These are phyloP conservation scores for bread wheat (Triticum aestivum) DNA, from an alignment of 176 grass and related monocot species.

Conservation along the genomic window IWGSC_CS_RefSeq_v2.1 NC_057813.1:488616265-488616764, in stretches of 20 bases:
- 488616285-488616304: neutral
- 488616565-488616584: conserved; percentile 12
- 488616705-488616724: no score
- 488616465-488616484: neutral
- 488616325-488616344: conserved; percentile 99
- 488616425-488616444: conserved; percentile 88
- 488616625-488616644: neutral
- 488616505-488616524: neutral
- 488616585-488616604: neutral
- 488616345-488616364: conserved; percentile 99
- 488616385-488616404: conserved; percentile 99
- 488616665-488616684: no score
- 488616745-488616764: no score
- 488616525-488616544: neutral
- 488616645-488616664: neutral
- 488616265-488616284: neutral
- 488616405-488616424: conserved; percentile 99
- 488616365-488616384: conserved; percentile 98
- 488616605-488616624: neutral
- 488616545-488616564: neutral
- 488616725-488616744: no score
- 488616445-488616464: conserved; percentile 35
- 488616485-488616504: conserved; percentile 14
- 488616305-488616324: conserved; percentile 35
- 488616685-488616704: no score